Evolutionary conservation across 2,329 filamentous ascomycete species (phyloP).

Genomic region (Trichoderma sp.): DNA sequence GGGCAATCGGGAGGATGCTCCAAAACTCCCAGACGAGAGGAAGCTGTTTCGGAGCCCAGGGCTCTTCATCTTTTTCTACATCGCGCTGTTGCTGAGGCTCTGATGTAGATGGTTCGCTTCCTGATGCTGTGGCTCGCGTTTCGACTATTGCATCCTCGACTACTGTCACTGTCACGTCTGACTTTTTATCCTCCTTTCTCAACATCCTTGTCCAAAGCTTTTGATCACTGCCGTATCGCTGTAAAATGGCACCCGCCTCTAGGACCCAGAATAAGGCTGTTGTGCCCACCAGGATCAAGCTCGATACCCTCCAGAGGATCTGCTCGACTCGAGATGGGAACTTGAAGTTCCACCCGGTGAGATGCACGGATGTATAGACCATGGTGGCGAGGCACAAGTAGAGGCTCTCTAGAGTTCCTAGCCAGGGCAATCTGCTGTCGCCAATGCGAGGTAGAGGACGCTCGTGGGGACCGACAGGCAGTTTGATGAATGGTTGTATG

Average conservation of each 20-base stretch:
- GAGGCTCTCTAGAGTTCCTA: not conserved
- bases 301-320: not conserved
- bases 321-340: not conserved
- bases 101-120: not conserved
- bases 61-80: not conserved
- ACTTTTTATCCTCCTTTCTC: not conserved
- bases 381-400: not conserved
- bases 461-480: not conserved
- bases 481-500: not conserved
- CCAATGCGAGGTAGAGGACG: not conserved
- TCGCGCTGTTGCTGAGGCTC: not conserved
- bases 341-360: not conserved
- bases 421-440: not conserved
- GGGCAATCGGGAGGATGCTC: not conserved
- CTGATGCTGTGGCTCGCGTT: not conserved
- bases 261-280: conserved; percentile 5
- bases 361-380: not conserved
- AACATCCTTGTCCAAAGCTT: not conserved
- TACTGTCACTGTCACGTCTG: not conserved
- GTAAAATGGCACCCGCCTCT: not conserved
- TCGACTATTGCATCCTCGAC: not conserved
- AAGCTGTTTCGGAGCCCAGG: not conserved
- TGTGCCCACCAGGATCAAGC: not conserved
- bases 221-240: not conserved
- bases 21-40: not conserved